These are phyloP conservation scores for Zygosaccharomyces gambellarensis DNA, from an alignment of 805 yeast species.

Conservation along the genomic window DNA sequence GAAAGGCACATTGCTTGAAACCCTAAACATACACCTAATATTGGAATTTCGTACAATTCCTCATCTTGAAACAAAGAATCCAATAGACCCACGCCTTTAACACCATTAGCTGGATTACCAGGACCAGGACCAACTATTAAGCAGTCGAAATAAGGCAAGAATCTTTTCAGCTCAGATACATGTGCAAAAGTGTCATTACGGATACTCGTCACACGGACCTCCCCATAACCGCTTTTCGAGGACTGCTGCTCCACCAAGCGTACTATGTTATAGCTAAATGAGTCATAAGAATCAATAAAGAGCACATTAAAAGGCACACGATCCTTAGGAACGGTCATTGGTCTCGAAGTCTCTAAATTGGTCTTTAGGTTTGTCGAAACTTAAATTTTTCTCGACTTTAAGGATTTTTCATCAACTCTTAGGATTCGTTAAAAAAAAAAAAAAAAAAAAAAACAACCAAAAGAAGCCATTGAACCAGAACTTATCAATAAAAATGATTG, in stretches of 20 bases:
- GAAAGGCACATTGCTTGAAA: slow-evolving; percentile 74
- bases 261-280: slow-evolving; percentile 81
- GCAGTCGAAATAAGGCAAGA: slow-evolving; percentile 58
- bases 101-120: slow-evolving; percentile 65
- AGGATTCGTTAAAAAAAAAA: background rate
- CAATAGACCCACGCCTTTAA: slow-evolving; percentile 67
- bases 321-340: background rate
- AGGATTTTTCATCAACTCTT: background rate
- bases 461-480: background rate
- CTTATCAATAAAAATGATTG: slow-evolving; percentile 47
- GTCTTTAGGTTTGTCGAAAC: background rate
- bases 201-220: slow-evolving; percentile 33
- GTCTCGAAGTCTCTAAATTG: background rate
- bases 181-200: slow-evolving; percentile 36
- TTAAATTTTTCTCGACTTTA: background rate
- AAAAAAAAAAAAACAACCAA: background rate
- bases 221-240: slow-evolving; percentile 4
- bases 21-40: slow-evolving; percentile 90
- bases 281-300: slow-evolving; percentile 85
- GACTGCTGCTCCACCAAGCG: slow-evolving; percentile 50
- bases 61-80: slow-evolving; percentile 46
- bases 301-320: slow-evolving; percentile 24
- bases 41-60: slow-evolving; percentile 44
- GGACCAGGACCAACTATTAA: slow-evolving; percentile 96
- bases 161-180: slow-evolving; percentile 36